phyloP scores from a whole-genome alignment of 768 basidiomycete species.

The Calocera cornea region DNA sequence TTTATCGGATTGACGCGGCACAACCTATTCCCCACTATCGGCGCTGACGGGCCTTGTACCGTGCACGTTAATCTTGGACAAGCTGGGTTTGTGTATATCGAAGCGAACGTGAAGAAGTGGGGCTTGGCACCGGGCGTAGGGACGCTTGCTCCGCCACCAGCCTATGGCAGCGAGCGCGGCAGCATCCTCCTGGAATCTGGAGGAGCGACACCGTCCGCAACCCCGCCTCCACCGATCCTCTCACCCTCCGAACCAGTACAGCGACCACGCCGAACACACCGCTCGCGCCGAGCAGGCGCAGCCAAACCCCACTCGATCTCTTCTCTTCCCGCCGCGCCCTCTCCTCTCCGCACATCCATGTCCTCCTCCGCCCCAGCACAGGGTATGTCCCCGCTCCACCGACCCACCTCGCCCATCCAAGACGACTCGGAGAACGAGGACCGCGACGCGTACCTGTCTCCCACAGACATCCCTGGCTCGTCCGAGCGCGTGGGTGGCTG shows the following conservation, averaged over 20 bases:
- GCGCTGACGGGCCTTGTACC: constrained; percentile 90
- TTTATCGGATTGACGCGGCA: constrained; percentile 77
- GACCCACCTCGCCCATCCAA: constrained; percentile 17
- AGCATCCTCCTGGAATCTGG: constrained; percentile 92
- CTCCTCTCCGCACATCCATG: constrained; percentile 39
- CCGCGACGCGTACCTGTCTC: constrained; percentile 10
- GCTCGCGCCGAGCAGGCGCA: constrained; percentile 39
- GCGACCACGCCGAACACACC: constrained; percentile 40
- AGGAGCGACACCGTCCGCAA: constrained; percentile 28
- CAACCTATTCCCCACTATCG: constrained; percentile 95
- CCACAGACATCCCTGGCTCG: constrained; percentile 4
- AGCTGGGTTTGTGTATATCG: constrained; percentile 96
- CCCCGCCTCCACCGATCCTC: background rate
- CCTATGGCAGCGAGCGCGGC: constrained; percentile 92
- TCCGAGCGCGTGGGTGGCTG: background rate
- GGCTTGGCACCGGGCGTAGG: constrained; percentile 94
- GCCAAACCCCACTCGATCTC: constrained; percentile 30
- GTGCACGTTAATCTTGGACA: constrained; percentile 97
- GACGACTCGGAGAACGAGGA: constrained; percentile 35
- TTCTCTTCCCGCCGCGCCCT: constrained; percentile 37
- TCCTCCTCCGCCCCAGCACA: constrained; percentile 1
- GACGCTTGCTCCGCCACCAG: constrained; percentile 92
- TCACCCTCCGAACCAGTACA: background rate
- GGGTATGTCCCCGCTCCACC: constrained; percentile 32
- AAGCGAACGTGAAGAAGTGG: constrained; percentile 99